Conservation (phyloP, 2,329 filamentous ascomycete species). For the Graphiopsis chlorocephala region DNA sequence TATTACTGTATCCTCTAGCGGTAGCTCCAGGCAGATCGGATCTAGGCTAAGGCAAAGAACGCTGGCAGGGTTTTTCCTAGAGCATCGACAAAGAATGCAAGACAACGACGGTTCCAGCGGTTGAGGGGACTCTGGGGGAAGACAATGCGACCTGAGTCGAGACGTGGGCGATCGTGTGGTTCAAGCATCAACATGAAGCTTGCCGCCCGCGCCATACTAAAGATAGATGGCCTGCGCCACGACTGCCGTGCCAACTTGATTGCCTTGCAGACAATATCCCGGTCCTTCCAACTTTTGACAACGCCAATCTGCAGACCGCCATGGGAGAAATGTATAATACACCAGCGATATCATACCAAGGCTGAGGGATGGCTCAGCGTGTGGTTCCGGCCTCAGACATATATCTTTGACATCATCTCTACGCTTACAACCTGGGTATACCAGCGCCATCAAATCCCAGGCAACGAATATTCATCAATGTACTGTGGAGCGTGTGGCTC, state of each 20-base stretch:
- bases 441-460: background rate
- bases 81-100: background rate
- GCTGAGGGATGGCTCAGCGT: background rate
- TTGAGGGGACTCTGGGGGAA: conserved; percentile 1
- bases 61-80: background rate
- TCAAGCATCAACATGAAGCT: background rate
- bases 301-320: background rate
- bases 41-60: background rate
- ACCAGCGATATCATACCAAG: background rate
- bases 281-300: background rate
- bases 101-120: background rate
- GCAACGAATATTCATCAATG: background rate
- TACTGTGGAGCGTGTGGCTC: background rate
- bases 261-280: background rate
- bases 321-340: background rate
- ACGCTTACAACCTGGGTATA: background rate
- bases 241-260: background rate
- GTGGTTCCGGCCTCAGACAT: background rate
- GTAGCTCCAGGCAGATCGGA: background rate
- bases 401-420: background rate
- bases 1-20: background rate
- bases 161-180: background rate
- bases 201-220: background rate
- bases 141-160: background rate
- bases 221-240: background rate